Conservation (phyloP, 345 rosid species). For the Brassica napus region DNA sequence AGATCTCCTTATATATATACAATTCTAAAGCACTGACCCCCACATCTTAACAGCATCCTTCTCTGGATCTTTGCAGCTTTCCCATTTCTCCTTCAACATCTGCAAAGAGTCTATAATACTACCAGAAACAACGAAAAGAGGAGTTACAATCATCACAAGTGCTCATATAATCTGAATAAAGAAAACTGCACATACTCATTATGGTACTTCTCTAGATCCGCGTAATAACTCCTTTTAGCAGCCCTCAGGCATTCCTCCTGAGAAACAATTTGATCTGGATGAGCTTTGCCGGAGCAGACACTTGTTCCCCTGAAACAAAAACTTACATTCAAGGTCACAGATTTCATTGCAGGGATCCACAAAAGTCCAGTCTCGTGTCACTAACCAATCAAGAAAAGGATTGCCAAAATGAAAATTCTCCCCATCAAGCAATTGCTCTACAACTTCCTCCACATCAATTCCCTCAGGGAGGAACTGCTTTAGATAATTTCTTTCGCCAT, state of each 20-base stretch:
- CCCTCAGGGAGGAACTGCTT: constrained; percentile 82
- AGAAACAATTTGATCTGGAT: constrained; percentile 73
- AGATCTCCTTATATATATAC: constrained; percentile 14
- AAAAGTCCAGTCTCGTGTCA: constrained; percentile 10
- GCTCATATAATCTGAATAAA: constrained; percentile 8
- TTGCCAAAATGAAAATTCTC: constrained; percentile 85
- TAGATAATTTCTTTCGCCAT: constrained; percentile 64
- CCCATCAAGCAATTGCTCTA: constrained; percentile 65
- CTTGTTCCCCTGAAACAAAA: constrained; percentile 76
- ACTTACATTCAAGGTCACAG: constrained; percentile 36
- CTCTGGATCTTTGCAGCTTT: constrained; percentile 69
- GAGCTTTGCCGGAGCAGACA: constrained; percentile 72
- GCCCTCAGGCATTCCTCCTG: constrained; percentile 55
- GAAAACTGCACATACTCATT: constrained; percentile 60
- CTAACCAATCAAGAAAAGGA: constrained; percentile 79
- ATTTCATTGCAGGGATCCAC: background rate
- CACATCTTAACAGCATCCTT: constrained; percentile 53
- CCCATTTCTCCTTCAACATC: constrained; percentile 76
- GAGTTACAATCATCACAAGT: constrained; percentile 24
- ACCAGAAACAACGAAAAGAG: constrained; percentile 46
- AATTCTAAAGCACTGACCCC: constrained; percentile 56
- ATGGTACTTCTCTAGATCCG: constrained; percentile 72
- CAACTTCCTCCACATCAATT: constrained; percentile 55
- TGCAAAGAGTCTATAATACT: constrained; percentile 74
- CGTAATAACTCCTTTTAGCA: constrained; percentile 55